Evolutionary conservation across 148 eudicot genomes (phyloP).

Genomic region (Persicaria maculosa): DNA sequence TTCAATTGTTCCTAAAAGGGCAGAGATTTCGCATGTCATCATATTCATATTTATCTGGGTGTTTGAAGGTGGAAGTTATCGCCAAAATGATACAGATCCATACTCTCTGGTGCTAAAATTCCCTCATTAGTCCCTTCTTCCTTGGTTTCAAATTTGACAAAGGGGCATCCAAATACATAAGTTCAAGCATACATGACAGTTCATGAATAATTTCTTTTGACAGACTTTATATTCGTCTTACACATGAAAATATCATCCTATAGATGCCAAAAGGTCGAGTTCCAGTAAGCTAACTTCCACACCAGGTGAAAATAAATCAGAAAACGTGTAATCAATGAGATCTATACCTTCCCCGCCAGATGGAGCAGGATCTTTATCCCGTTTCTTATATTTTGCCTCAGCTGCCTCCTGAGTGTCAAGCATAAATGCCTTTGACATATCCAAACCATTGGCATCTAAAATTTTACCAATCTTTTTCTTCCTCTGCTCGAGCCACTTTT

Average conservation of each 20-base stretch:
- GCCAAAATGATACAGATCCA: neutral
- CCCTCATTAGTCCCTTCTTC: neutral
- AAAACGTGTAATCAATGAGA: neutral
- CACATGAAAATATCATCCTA: neutral
- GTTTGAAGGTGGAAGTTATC: neutral
- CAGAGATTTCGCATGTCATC: neutral
- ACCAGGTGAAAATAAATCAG: neutral
- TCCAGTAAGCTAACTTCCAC: too few species aligned
- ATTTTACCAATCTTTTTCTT: slow-evolving; percentile 91
- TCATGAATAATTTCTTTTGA: neutral
- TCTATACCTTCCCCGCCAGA: slow-evolving; percentile 92
- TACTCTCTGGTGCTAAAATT: neutral
- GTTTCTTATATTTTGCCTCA: slow-evolving; percentile 75
- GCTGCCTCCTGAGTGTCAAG: slow-evolving; percentile 94
- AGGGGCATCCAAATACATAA: neutral
- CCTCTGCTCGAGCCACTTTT: slow-evolving; percentile 95
- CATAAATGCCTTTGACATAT: slow-evolving; percentile 91
- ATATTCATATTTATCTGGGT: neutral
- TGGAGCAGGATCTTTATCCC: slow-evolving; percentile 97
- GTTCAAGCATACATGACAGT: neutral
- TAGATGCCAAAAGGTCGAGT: neutral
- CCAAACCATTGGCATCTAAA: slow-evolving; percentile 84
- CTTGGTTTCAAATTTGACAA: neutral
- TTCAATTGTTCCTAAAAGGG: neutral
- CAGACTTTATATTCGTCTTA: neutral